These are phyloP conservation scores for Elymus sibiricus DNA, from an alignment of 176 grass and related monocot genomes.

Conservation along the genomic window DNA sequence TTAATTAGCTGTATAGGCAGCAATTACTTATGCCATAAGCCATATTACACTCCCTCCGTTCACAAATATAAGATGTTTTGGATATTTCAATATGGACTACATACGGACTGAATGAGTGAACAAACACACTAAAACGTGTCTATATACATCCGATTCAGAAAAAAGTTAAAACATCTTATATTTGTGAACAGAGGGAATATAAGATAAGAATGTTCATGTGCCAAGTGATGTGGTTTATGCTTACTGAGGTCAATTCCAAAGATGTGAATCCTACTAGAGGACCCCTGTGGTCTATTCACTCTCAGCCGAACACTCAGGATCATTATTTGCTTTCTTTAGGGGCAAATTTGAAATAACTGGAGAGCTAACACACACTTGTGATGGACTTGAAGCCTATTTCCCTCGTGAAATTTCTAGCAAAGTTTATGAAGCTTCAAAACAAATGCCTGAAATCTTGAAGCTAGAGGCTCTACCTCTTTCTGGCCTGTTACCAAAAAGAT, in stretches of 20 bases:
- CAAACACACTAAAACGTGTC: too few relatives aligned
- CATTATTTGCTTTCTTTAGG: constrained; percentile 35
- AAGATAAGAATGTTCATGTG: constrained; percentile 3
- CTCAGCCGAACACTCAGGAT: constrained; percentile 10
- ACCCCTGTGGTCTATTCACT: constrained; percentile 11
- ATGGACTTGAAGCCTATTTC: constrained; percentile 60
- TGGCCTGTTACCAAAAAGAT: constrained; percentile 60
- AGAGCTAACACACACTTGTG: constrained; percentile 28
- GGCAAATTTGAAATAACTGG: constrained; percentile 58
- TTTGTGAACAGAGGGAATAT: too few relatives aligned
- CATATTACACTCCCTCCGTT: background rate
- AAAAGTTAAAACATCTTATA: too few relatives aligned
- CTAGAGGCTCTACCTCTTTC: constrained; percentile 49
- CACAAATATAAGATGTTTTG: too few relatives aligned
- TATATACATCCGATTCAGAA: too few relatives aligned
- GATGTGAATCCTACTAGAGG: background rate
- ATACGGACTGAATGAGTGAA: too few relatives aligned
- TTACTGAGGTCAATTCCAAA: constrained; percentile 10
- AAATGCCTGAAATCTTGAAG: constrained; percentile 57
- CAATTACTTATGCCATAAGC: constrained; percentile 2
- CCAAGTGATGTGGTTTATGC: background rate
- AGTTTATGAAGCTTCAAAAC: constrained; percentile 51
- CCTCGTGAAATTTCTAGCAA: constrained; percentile 32
- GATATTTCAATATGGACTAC: too few relatives aligned
- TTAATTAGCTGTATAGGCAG: constrained; percentile 2